Evolutionary conservation across 2,329 filamentous ascomycete genomes (phyloP), one percentile per base, ranked within the genome.

Genomic region (Juglanconis juglandina): DNA sequence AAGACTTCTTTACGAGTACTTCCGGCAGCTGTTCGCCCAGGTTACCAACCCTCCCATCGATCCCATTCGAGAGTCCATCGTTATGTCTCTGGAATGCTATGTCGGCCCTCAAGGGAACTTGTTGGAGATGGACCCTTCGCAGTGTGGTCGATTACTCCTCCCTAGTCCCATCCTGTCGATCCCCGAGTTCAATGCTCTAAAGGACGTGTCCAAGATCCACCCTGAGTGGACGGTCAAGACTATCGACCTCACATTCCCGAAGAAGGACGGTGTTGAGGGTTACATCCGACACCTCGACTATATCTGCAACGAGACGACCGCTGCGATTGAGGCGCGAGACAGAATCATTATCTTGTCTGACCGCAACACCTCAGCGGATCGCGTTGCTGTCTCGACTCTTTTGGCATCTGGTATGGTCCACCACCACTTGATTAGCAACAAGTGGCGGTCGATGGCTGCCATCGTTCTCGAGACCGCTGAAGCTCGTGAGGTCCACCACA

Each of bases 11-110:
- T 96, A 91, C 75, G 94, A 97, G 75, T 98, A 98, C 79, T 98
- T 98, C 88, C 88, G 94, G 64, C 91, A 98, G 79, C 87, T 98
- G 48, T 98, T 98, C 74, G 94, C 94, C 9, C 94, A 98, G 78
- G 94, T 98, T 73, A 98, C 94, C 64, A 98, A 98, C 76, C 94
- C 94, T 67, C 94, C 94, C 13, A 98, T 98, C 71, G 94, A 98
- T 71, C 94, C 94, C 37, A 98, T 98, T 68, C 86, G 94, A 75
- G 94, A 98, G 81, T 94, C 93, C 34, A 95, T 97, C 70, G 94
- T 98, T 75, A 98, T 98, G 94, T 97, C 94, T 59, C 79, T 98
- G 46, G 93, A 96, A 73, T 96, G 94, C 70, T 98, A 97, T 72
- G 91, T 98, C 67, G 94, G 94, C 53, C 94, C 94, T 50, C 94